These are phyloP conservation scores for Zalaria sp. DNA, from an alignment of 2,329 filamentous ascomycete species.

Conservation along the genomic window DNA sequence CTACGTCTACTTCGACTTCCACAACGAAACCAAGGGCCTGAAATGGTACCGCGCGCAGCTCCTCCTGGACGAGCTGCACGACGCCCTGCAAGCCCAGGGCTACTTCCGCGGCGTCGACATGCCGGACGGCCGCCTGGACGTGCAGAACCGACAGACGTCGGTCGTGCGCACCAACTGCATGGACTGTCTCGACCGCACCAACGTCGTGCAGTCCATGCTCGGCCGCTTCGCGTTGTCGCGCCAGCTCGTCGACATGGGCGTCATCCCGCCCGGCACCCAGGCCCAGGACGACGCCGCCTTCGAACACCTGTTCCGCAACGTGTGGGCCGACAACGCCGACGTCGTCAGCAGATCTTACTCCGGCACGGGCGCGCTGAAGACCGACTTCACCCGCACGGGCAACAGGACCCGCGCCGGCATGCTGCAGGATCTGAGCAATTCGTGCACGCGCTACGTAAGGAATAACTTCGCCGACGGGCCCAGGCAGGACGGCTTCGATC, in stretches of 20 bases:
- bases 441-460: conserved; percentile 71
- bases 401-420: conserved; percentile 74
- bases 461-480: conserved; percentile 96
- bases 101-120: conserved; percentile 91
- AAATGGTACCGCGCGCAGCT: conserved; percentile 85
- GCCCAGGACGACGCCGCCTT: conserved; percentile 72
- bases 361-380: conserved; percentile 94
- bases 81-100: conserved; percentile 61
- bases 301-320: conserved; percentile 84
- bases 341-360: conserved; percentile 87
- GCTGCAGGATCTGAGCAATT: conserved; percentile 76
- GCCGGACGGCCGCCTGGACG: conserved; percentile 66
- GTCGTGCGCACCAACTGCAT: conserved; percentile 98
- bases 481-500: conserved; percentile 85
- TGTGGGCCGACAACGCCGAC: conserved; percentile 98
- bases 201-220: conserved; percentile 95
- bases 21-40: conserved; percentile 91
- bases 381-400: conserved; percentile 90
- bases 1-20: conserved; percentile 97
- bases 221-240: conserved; percentile 78
- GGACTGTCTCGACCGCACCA: conserved; percentile 96
- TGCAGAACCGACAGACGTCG: conserved; percentile 67
- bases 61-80: conserved; percentile 66
- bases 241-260: conserved; percentile 72
- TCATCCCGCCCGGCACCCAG: conserved; percentile 61